A percentile compares a stretch with the other conserved stretches of the same genome.
Conservation (phyloP, 257 asterid species). For the Solanum clarkiae region DNA sequence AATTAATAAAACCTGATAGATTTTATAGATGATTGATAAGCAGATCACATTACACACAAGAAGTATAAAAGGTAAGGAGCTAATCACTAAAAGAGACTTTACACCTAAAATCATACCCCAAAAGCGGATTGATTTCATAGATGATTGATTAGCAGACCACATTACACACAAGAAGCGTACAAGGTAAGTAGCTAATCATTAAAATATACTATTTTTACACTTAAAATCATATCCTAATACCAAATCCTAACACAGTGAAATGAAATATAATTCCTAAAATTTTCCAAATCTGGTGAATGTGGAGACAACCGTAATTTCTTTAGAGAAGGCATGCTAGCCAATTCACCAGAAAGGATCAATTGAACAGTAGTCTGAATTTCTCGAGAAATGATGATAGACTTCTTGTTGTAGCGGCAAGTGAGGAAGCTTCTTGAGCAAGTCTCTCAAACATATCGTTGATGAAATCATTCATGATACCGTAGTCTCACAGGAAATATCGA, state of each 20-base stretch:
- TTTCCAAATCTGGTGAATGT: not conserved
- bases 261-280: not conserved
- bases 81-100: not conserved
- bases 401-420: slow-evolving; percentile 6
- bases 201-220: too few relatives aligned
- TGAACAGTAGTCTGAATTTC: slow-evolving; percentile 9
- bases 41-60: not conserved
- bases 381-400: not conserved
- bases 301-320: slow-evolving; percentile 5
- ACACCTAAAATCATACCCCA: not conserved
- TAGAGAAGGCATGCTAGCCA: slow-evolving; percentile 8
- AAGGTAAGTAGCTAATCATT: too few relatives aligned
- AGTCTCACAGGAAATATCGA: not conserved
- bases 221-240: too few relatives aligned
- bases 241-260: not conserved
- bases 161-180: too few relatives aligned
- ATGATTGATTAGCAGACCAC: too few relatives aligned
- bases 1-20: not conserved
- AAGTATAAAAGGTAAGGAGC: not conserved
- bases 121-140: too few relatives aligned
- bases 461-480: slow-evolving; percentile 3
- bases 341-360: slow-evolving; percentile 6
- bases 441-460: slow-evolving; percentile 4
- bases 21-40: not conserved
- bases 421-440: slow-evolving; percentile 1